Evolutionary conservation across 768 basidiomycete genomes (phyloP).

Genomic region (Boletus pseudo-olivaceus): DNA sequence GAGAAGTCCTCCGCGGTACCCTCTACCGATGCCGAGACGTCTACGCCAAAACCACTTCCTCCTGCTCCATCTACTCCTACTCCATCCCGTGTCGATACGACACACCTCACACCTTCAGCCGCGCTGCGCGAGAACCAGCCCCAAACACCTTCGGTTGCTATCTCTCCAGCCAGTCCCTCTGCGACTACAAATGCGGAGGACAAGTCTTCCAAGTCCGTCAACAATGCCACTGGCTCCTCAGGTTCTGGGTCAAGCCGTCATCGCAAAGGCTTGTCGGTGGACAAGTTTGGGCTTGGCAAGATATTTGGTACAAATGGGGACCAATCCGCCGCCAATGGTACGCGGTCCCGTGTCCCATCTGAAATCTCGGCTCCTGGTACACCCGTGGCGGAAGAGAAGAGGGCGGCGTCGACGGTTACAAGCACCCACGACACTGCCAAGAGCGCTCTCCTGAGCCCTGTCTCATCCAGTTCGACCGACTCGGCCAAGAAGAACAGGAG

Average conservation of each 20-base stretch:
- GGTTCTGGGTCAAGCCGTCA: conserved; percentile 50
- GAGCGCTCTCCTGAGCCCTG: conserved; percentile 36
- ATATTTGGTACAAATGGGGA: conserved; percentile 53
- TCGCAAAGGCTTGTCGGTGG: conserved; percentile 68
- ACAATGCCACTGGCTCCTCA: conserved; percentile 29
- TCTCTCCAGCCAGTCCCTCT: conserved; percentile 45
- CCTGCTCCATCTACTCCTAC: conserved; percentile 21
- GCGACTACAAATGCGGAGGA: conserved; percentile 29
- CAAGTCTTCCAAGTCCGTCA: conserved; percentile 28
- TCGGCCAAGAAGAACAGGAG: conserved; percentile 59
- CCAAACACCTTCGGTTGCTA: conserved; percentile 30
- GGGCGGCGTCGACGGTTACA: conserved; percentile 1
- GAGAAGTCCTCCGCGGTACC: conserved; percentile 20
- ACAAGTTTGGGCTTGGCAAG: conserved; percentile 76
- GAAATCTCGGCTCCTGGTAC: conserved; percentile 33
- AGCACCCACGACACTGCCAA: conserved; percentile 21
- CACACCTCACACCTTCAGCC: conserved; percentile 21
- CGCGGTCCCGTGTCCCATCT: conserved; percentile 42
- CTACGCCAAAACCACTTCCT: conserved; percentile 31
- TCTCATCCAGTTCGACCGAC: conserved; percentile 24
- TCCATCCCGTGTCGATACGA: conserved; percentile 19
- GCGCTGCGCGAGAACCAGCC: conserved; percentile 28
- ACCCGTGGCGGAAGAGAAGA: conserved; percentile 20
- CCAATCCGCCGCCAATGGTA: conserved; percentile 30
- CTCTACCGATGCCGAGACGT: conserved; percentile 7